Conservation (phyloP, 495 filamentous ascomycete species). For the Cladorrhinum samala region DNA sequence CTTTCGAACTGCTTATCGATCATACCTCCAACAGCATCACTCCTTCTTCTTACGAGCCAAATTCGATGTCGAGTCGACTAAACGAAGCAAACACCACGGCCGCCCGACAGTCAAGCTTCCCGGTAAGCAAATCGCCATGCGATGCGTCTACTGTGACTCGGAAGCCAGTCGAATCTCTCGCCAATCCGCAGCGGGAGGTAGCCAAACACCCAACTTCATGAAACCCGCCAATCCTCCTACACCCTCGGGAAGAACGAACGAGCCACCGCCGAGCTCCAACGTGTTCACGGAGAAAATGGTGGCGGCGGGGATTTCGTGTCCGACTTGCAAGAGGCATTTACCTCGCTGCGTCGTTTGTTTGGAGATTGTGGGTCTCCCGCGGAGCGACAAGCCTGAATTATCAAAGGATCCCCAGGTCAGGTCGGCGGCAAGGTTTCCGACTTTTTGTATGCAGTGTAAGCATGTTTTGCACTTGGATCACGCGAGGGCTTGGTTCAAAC, state of each 20-base stretch:
- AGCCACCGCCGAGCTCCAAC: conserved; percentile 22
- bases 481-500: conserved; percentile 78
- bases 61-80: conserved; percentile 59
- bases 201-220: conserved; percentile 13
- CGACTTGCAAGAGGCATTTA: conserved; percentile 78
- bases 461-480: conserved; percentile 89
- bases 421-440: conserved; percentile 50
- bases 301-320: conserved; percentile 60
- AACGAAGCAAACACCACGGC: conserved; percentile 54
- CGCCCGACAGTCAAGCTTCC: conserved; percentile 58
- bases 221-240: conserved; percentile 6
- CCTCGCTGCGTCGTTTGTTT: conserved; percentile 86
- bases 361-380: conserved; percentile 73
- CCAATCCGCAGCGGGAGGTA: too few species aligned
- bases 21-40: conserved; percentile 64
- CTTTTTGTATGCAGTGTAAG: conserved; percentile 82
- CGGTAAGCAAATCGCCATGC: conserved; percentile 69
- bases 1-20: conserved; percentile 79
- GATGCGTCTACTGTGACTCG: conserved; percentile 76
- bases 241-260: too few species aligned
- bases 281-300: conserved; percentile 41
- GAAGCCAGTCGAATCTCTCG: conserved; percentile 21
- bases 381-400: conserved; percentile 43
- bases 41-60: conserved; percentile 48
- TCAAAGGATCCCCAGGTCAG: conserved; percentile 45